Percentiles rank a stretch among this genome's conserved stretches.
Evolutionary conservation across 2,329 filamentous ascomycete species (phyloP).

Genomic region (Sporothrix inflata): DNA sequence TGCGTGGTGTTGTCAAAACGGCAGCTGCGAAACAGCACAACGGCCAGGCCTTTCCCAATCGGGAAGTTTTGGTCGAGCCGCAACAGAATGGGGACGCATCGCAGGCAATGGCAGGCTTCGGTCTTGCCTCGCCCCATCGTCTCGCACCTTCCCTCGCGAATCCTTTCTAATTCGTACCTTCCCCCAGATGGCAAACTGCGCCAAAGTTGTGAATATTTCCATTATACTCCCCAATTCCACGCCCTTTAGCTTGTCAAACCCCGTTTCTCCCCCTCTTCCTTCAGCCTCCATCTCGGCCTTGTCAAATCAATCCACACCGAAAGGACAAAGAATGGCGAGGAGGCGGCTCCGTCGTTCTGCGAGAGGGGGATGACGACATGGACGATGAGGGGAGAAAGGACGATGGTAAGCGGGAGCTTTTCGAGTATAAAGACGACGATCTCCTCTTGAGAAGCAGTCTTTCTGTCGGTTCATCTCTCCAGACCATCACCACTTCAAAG

Average conservation of each 20-base stretch:
- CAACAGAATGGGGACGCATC: background rate
- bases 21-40: background rate
- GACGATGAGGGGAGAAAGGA: background rate
- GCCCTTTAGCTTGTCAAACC: background rate
- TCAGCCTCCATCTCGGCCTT: background rate
- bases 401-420: background rate
- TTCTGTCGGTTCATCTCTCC: background rate
- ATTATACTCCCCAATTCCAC: background rate
- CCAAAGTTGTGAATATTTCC: background rate
- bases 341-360: background rate
- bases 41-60: constrained; percentile 21
- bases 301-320: constrained; percentile 1
- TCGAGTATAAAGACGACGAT: background rate
- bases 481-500: background rate
- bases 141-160: background rate
- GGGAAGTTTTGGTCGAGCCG: constrained; percentile 31
- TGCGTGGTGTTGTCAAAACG: background rate
- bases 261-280: background rate
- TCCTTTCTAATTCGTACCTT: background rate
- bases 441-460: background rate
- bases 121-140: background rate
- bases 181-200: background rate
- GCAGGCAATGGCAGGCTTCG: background rate
- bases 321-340: background rate
- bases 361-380: background rate